phyloP scores from a whole-genome alignment of 768 basidiomycete species.

The Naganishia kalamii region DNA sequence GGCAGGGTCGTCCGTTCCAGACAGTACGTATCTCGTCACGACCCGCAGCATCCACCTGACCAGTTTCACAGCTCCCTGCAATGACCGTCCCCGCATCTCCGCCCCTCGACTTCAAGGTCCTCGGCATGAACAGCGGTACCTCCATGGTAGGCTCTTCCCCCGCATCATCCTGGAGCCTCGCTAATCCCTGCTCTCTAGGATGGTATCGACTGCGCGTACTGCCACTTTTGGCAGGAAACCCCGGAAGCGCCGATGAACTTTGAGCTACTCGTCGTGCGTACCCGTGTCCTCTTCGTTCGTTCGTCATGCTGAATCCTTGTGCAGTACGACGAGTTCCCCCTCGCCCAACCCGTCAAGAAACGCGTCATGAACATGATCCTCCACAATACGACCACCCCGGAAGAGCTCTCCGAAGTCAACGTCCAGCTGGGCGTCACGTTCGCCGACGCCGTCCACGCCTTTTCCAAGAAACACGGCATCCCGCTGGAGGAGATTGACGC shows the following conservation, averaged over 20 bases:
- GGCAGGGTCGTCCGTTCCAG: background rate
- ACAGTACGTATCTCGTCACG: background rate
- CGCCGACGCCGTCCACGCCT: slow-evolving; percentile 24
- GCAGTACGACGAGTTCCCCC: slow-evolving; percentile 30
- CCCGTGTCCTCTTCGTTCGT: background rate
- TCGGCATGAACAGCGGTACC: slow-evolving; percentile 31
- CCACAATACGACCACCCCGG: slow-evolving; percentile 26
- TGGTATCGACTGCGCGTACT: slow-evolving; percentile 30
- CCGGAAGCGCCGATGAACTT: slow-evolving; percentile 26
- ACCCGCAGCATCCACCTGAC: background rate
- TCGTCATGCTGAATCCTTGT: background rate
- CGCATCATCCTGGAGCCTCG: background rate
- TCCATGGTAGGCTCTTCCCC: slow-evolving; percentile 11
- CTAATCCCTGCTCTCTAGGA: slow-evolving; percentile 18
- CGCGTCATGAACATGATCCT: slow-evolving; percentile 32
- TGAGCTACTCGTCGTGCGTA: slow-evolving; percentile 21
- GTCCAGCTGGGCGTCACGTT: slow-evolving; percentile 29
- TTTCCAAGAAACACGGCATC: slow-evolving; percentile 18
- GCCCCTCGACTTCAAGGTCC: slow-evolving; percentile 26
- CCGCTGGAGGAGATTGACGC: slow-evolving; percentile 23
- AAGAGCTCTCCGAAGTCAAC: slow-evolving; percentile 32
- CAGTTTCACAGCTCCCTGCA: background rate
- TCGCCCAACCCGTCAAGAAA: slow-evolving; percentile 26
- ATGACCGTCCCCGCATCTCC: background rate
- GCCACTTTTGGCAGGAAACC: slow-evolving; percentile 27